Evolutionary conservation across 2,329 filamentous ascomycete genomes (phyloP).

Genomic region (Penicillium glabrum): DNA sequence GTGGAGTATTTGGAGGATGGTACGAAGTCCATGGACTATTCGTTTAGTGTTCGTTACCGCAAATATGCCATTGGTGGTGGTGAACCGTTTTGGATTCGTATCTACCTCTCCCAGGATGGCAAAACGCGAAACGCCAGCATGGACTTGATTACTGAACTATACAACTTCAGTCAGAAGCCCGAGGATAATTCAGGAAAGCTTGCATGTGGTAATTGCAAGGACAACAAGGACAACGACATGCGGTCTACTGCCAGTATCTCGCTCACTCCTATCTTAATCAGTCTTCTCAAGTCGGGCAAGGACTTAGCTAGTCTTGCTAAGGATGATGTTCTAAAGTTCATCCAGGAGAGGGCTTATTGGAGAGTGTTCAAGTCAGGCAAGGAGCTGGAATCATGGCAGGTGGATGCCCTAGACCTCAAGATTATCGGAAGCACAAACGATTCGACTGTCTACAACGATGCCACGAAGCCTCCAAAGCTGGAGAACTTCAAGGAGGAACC

Average conservation of each 20-base stretch:
- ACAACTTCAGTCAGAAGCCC: constrained; percentile 12
- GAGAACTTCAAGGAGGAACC: constrained; percentile 12
- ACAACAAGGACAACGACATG: background rate
- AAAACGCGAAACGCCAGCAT: background rate
- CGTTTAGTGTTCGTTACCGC: constrained; percentile 9
- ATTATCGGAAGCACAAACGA: constrained; percentile 10
- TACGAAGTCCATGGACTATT: constrained; percentile 5
- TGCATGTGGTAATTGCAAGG: constrained; percentile 10
- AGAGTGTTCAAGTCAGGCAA: constrained; percentile 1
- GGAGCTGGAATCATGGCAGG: constrained; percentile 17
- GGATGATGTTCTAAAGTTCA: constrained; percentile 6
- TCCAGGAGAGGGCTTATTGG: constrained; percentile 7
- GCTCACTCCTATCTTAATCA: constrained; percentile 7
- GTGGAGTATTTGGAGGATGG: background rate
- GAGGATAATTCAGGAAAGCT: background rate
- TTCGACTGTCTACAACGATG: constrained; percentile 5
- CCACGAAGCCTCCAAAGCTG: constrained; percentile 3
- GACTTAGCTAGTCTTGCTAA: constrained; percentile 2
- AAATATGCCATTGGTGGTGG: constrained; percentile 37
- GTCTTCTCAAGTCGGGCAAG: constrained; percentile 3
- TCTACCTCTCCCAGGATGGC: constrained; percentile 5
- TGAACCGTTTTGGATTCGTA: constrained; percentile 10
- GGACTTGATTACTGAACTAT: constrained; percentile 8
- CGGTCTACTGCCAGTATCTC: constrained; percentile 6
- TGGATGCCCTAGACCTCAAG: constrained; percentile 16